A percentile compares a stretch with the other conserved stretches of the same genome.
Conservation (phyloP, 768 basidiomycete species). For the Neoboletus magnificus region DNA sequence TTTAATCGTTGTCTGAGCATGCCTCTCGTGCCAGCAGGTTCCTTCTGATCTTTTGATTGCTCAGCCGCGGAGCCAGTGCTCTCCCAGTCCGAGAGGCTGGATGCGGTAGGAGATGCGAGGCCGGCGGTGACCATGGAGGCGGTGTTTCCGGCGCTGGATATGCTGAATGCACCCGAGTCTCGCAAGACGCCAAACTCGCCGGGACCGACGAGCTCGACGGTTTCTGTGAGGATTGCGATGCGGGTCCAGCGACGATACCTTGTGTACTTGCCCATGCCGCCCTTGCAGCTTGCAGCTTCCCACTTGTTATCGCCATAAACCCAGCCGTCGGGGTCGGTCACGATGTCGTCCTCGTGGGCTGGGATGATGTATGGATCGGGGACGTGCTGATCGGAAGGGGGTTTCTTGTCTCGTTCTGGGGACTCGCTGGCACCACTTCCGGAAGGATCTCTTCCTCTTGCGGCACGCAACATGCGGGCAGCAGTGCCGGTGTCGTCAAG, state of each 20-base stretch:
- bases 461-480: constrained; percentile 53
- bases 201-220: constrained; percentile 51
- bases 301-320: constrained; percentile 95
- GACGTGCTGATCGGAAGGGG: constrained; percentile 21
- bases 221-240: constrained; percentile 73
- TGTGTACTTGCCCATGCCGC: constrained; percentile 91
- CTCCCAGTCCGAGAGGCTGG: constrained; percentile 30
- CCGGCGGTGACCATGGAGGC: constrained; percentile 26
- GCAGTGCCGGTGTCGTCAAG: constrained; percentile 43
- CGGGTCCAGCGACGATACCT: constrained; percentile 85
- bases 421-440: constrained; percentile 15
- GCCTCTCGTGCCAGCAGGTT: constrained; percentile 11
- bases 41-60: constrained; percentile 17
- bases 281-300: constrained; percentile 72
- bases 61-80: constrained; percentile 26
- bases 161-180: constrained; percentile 22
- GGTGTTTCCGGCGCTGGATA: constrained; percentile 11
- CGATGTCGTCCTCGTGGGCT: constrained; percentile 46
- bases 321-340: constrained; percentile 89
- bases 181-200: constrained; percentile 32
- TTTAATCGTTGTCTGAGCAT: constrained; percentile 31
- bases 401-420: constrained; percentile 22
- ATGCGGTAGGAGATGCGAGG: constrained; percentile 27
- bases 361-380: constrained; percentile 30
- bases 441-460: constrained; percentile 41